phyloP scores from a whole-genome alignment of 352 stramenopile genomes.

The Phytophthora capsici region DNA sequence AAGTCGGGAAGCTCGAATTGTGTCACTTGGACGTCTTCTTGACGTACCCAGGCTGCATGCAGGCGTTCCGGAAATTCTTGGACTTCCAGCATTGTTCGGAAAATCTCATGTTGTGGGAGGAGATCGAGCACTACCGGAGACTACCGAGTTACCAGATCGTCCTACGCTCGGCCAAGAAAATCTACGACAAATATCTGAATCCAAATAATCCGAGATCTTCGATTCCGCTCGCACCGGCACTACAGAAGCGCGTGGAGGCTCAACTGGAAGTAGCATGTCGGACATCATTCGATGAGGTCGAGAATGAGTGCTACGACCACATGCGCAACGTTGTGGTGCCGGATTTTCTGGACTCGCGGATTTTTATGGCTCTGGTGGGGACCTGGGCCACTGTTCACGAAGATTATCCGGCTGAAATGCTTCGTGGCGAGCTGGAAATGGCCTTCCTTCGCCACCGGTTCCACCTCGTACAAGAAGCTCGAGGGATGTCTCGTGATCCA shows the following conservation, averaged over 20 bases:
- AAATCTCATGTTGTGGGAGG: slow-evolving; percentile 87
- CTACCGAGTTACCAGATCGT: slow-evolving; percentile 88
- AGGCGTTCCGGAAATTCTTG: slow-evolving; percentile 73
- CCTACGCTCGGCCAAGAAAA: slow-evolving; percentile 80
- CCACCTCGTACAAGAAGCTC: slow-evolving; percentile 76
- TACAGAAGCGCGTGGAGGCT: slow-evolving; percentile 53
- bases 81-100: slow-evolving; percentile 82
- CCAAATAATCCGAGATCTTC: slow-evolving; percentile 55
- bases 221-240: slow-evolving; percentile 58
- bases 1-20: slow-evolving; percentile 78
- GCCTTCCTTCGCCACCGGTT: slow-evolving; percentile 83
- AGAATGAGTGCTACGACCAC: slow-evolving; percentile 76
- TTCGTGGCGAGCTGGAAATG: slow-evolving; percentile 83
- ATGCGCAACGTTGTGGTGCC: slow-evolving; percentile 80
- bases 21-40: slow-evolving; percentile 78
- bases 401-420: slow-evolving; percentile 77
- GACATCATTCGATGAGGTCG: slow-evolving; percentile 78
- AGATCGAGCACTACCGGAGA: slow-evolving; percentile 83
- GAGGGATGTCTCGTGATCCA: slow-evolving; percentile 65
- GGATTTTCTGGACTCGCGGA: slow-evolving; percentile 83
- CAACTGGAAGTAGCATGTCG: slow-evolving; percentile 71
- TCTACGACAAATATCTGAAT: slow-evolving; percentile 89
- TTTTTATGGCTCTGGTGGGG: slow-evolving; percentile 86
- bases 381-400: slow-evolving; percentile 80
- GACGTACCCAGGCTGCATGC: slow-evolving; percentile 68